Evolutionary conservation across 192 early-diverging fungal genomes (phyloP).

Genomic region (Podila clonocystis): DNA sequence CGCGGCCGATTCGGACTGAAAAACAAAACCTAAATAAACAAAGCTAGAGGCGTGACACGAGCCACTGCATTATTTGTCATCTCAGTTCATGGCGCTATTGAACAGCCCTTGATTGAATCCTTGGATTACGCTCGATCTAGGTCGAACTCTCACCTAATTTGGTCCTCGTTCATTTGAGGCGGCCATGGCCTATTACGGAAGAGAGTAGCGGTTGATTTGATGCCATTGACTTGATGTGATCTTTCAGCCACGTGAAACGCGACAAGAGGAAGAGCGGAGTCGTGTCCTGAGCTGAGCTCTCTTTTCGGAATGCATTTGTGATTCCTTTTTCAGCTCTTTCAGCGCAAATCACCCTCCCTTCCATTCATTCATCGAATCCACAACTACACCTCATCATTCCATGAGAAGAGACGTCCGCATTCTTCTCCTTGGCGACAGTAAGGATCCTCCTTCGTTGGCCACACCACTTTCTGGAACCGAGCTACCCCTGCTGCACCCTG

Average conservation of each 20-base stretch:
- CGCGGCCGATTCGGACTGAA: conserved; percentile 23
- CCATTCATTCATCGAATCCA: not conserved
- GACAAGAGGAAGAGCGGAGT: not conserved
- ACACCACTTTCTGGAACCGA: not conserved
- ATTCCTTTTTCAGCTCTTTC: not conserved
- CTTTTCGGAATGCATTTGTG: no score
- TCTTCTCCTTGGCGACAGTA: conserved; percentile 93
- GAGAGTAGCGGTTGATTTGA: not conserved
- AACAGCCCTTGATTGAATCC: no score
- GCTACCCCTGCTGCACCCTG: not conserved
- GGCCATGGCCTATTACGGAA: not conserved
- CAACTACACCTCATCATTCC: no score
- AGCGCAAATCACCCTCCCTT: not conserved
- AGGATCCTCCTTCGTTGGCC: not conserved
- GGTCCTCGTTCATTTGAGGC: not conserved
- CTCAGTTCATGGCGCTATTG: no score
- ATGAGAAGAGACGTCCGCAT: conserved; percentile 94
- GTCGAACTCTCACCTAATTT: no score
- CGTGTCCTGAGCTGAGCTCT: no score
- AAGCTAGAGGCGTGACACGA: not conserved
- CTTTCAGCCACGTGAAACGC: not conserved
- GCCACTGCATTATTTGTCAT: no score
- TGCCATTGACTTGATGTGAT: no score
- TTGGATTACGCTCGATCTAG: no score
- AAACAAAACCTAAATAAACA: not conserved